A percentile compares a stretch with the other conserved stretches of the same genome.
Conservation (phyloP, 169 alveolate species). For the Plasmodium knowlesi region DNA sequence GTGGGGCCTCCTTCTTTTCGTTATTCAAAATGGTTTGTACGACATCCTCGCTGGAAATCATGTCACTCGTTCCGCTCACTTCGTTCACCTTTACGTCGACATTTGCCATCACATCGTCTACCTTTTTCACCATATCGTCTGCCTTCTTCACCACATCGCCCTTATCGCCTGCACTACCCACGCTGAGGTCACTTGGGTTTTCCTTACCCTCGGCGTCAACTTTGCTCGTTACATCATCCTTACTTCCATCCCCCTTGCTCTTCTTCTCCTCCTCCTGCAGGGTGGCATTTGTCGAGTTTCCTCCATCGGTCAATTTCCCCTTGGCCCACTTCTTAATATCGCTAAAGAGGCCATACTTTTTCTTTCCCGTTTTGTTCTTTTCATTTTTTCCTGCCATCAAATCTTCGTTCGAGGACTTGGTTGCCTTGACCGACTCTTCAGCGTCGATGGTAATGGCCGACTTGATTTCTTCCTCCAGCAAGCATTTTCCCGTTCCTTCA, state of each 20-base stretch:
- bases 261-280: background rate
- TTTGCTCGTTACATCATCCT: background rate
- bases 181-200: background rate
- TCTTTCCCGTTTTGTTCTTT: background rate
- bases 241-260: background rate
- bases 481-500: background rate
- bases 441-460: background rate
- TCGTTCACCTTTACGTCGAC: background rate
- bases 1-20: background rate
- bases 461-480: background rate
- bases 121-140: background rate
- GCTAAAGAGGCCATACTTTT: background rate
- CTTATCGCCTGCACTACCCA: background rate
- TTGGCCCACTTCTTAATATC: conserved; percentile 12
- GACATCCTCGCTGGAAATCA: background rate
- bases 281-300: background rate
- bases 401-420: background rate
- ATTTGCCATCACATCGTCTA: background rate
- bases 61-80: background rate
- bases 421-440: background rate
- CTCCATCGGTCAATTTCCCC: background rate
- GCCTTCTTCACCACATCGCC: background rate
- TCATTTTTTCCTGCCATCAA: background rate
- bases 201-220: background rate
- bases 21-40: background rate